Base-by-base conservation (phyloP, 2,329 filamentous ascomycete species). In the Colletotrichum sp. region DNA sequence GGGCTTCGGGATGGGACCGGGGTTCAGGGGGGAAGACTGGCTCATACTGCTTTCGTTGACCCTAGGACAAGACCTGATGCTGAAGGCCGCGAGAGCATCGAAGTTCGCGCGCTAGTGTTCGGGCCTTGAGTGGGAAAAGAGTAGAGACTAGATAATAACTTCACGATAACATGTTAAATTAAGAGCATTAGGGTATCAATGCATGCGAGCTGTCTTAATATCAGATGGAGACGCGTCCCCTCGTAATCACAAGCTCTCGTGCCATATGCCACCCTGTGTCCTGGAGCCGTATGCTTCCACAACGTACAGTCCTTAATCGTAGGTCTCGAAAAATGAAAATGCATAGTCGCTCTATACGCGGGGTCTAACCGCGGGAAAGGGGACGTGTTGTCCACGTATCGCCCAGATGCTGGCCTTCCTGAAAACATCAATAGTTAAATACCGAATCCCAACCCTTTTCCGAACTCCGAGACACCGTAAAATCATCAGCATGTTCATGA, bases 21-120 rank as follows among this genome's bases (percentile, higher is more conserved):
- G 48, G 92, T 90, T 72, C 84, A 83, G 52, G 90, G 89, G 18
- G 91, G 91, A 0, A 83, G 90, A 65, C 85, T 91, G 63, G 92
- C 95, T 16, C 95, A 97, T 85, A 93, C 93, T 12, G 95, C 95
- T 1, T 98, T 98, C 84, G 87, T 89, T 52, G 94, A 98, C 82
- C 93, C 94, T 3, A 87, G 93, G 75, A 95, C 94, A 1, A 90
- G 92, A 4, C 85, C 88, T 21, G 94, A 93, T 61, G 95, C 94
- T 6, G 91, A 92, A 77, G 90, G 90, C 0, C 89, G 96, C 78
- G 94, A 98, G 87, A 98, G 95, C 82, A 98, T 98, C 82, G 96
- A 98, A 84, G 94, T 98, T 18, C 90, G 96, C 79, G 92, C 94
- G 43, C 87, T 98, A 83, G 94, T 98, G 0, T 98, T 98, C 88